Evolutionary conservation across 1,139 yeast species (phyloP).

Genomic region (Yamadazyma sp.): DNA sequence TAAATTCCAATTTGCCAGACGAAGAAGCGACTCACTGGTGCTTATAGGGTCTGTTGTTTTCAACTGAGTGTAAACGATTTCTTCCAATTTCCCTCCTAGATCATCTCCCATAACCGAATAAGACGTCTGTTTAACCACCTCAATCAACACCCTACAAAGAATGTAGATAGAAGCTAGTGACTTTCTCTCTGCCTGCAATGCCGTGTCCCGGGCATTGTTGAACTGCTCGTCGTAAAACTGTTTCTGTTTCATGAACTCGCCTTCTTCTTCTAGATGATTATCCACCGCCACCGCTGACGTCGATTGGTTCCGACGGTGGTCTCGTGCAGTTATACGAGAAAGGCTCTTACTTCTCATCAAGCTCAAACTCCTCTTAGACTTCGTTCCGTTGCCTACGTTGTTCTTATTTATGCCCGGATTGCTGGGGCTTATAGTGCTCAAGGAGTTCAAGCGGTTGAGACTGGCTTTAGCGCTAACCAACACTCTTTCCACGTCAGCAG

Average conservation of each 20-base stretch:
- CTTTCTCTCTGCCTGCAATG: constrained; percentile 82
- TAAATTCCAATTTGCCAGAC: constrained; percentile 92
- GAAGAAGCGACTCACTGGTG: constrained; percentile 59
- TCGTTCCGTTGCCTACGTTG: constrained; percentile 12
- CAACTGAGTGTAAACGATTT: constrained; percentile 87
- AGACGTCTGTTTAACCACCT: constrained; percentile 87
- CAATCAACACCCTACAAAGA: constrained; percentile 89
- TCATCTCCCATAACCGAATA: constrained; percentile 72
- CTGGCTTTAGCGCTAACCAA: constrained; percentile 22
- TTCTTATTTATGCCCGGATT: constrained; percentile 15
- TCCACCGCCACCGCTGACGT: constrained; percentile 23
- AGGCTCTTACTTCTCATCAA: constrained; percentile 44
- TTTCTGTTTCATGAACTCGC: constrained; percentile 24
- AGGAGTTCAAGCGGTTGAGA: constrained; percentile 11
- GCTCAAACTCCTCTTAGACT: constrained; percentile 41
- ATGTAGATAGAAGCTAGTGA: constrained; percentile 85
- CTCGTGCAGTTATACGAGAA: constrained; percentile 27
- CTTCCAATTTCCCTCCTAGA: constrained; percentile 81
- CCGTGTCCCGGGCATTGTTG: constrained; percentile 62
- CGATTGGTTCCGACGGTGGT: constrained; percentile 41
- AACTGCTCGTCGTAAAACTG: constrained; percentile 42
- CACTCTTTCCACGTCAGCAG: constrained; percentile 55
- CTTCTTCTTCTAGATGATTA: background rate
- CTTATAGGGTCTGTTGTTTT: constrained; percentile 83
- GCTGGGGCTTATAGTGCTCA: constrained; percentile 9